Conservation (phyloP, 1,284 basidiomycete species). For the Amylostereum areolatum region DNA sequence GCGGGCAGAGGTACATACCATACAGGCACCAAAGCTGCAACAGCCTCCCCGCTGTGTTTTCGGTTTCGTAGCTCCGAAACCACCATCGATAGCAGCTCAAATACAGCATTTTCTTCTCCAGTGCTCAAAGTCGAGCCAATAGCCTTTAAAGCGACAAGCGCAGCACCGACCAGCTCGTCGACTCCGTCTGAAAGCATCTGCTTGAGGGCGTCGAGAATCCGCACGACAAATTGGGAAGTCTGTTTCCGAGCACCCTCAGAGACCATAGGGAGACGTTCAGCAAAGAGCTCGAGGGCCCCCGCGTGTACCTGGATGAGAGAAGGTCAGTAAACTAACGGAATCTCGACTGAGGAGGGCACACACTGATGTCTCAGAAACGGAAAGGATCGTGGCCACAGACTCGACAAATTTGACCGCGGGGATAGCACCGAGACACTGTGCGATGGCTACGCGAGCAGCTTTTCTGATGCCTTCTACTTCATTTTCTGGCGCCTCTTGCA, state of each 20-base stretch:
- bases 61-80: conserved; percentile 41
- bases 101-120: conserved; percentile 63
- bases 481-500: conserved; percentile 28
- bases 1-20: conserved; percentile 36
- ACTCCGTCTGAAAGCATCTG: conserved; percentile 40
- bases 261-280: conserved; percentile 60
- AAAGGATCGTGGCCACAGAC: conserved; percentile 47
- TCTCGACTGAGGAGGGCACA: conserved; percentile 19
- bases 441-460: conserved; percentile 44
- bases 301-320: conserved; percentile 41
- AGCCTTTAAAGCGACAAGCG: conserved; percentile 54
- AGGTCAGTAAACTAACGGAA: conserved; percentile 2
- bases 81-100: conserved; percentile 52
- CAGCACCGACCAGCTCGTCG: conserved; percentile 32
- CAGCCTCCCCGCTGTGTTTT: conserved; percentile 31
- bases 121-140: conserved; percentile 52
- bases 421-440: conserved; percentile 50
- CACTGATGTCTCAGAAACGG: conserved; percentile 27
- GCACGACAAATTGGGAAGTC: conserved; percentile 40
- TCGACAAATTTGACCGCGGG: conserved; percentile 61
- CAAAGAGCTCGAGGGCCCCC: conserved; percentile 62
- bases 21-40: conserved; percentile 54
- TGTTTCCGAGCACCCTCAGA: conserved; percentile 50
- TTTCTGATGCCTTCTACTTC: conserved; percentile 29
- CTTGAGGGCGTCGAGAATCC: conserved; percentile 47